These are phyloP conservation scores for Pachysolen tannophilus DNA, from an alignment of 805 yeast genomes.

Conservation along the genomic window DNA sequence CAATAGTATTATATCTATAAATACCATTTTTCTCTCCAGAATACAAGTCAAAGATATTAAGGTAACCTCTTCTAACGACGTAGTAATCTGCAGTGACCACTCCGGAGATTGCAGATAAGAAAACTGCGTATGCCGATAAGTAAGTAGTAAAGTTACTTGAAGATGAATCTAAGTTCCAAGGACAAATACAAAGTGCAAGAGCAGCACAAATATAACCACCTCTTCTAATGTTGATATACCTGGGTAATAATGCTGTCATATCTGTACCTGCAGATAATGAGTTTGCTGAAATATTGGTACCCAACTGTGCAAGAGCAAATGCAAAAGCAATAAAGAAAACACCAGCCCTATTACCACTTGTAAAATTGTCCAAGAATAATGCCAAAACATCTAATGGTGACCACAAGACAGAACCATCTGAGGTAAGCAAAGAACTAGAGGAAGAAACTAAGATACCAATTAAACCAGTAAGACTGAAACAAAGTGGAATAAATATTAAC, in stretches of 20 bases:
- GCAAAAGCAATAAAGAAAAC: slow-evolving; percentile 67
- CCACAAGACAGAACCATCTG: slow-evolving; percentile 69
- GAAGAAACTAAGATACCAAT: slow-evolving; percentile 83
- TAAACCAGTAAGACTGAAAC: slow-evolving; percentile 74
- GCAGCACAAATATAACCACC: slow-evolving; percentile 75
- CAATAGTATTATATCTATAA: slow-evolving; percentile 56
- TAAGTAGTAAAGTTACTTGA: slow-evolving; percentile 74
- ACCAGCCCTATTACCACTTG: slow-evolving; percentile 48
- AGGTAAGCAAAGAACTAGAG: slow-evolving; percentile 49
- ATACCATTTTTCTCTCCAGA: slow-evolving; percentile 30
- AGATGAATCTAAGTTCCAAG: slow-evolving; percentile 72
- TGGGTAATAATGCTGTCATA: slow-evolving; percentile 58
- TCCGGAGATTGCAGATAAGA: slow-evolving; percentile 79
- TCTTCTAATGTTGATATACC: slow-evolving; percentile 63
- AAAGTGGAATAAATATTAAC: slow-evolving; percentile 59
- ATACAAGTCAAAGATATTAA: slow-evolving; percentile 60
- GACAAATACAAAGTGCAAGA: slow-evolving; percentile 65
- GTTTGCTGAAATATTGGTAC: slow-evolving; percentile 70
- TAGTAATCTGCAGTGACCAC: slow-evolving; percentile 61
- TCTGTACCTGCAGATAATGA: slow-evolving; percentile 69
- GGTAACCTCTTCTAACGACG: slow-evolving; percentile 65
- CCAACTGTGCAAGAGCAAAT: slow-evolving; percentile 69
- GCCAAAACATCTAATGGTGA: slow-evolving; percentile 68
- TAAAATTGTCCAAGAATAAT: slow-evolving; percentile 46
- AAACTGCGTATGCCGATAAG: slow-evolving; percentile 73